A percentile compares a stretch with the other conserved stretches of the same genome.
phyloP scores from a whole-genome alignment of 1,139 yeast species.

The Geotrichum restrictum region DNA sequence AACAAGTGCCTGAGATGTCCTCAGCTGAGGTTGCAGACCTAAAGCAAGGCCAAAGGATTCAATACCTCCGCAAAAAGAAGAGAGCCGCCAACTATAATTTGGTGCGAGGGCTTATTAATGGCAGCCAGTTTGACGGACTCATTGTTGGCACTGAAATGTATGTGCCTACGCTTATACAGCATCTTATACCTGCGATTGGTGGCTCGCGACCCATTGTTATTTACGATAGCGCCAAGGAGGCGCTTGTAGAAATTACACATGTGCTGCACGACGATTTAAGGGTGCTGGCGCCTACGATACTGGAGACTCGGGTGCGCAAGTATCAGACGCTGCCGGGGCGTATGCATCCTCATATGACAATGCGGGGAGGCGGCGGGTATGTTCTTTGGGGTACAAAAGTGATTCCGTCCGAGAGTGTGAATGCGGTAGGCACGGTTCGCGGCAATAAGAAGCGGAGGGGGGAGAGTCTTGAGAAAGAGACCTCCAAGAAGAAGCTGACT shows the following conservation, averaged over 20 bases:
- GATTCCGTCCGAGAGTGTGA: conserved; percentile 58
- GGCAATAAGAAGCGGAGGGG: conserved; percentile 30
- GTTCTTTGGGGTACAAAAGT: conserved; percentile 77
- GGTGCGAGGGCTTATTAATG: conserved; percentile 51
- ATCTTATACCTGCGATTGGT: conserved; percentile 60
- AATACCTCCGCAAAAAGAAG: conserved; percentile 62
- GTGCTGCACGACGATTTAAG: conserved; percentile 60
- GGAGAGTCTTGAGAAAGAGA: conserved; percentile 3
- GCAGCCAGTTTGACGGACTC: conserved; percentile 69
- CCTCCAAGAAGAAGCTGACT: background rate
- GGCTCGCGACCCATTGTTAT: conserved; percentile 87
- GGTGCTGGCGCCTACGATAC: conserved; percentile 75
- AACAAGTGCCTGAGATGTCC: conserved; percentile 44
- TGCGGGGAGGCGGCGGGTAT: conserved; percentile 90
- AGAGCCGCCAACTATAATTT: conserved; percentile 47
- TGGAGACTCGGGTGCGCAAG: conserved; percentile 77
- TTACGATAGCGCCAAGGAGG: conserved; percentile 77
- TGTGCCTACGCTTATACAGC: conserved; percentile 60
- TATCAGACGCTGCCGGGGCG: conserved; percentile 93
- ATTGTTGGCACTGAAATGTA: conserved; percentile 70
- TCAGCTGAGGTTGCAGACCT: conserved; percentile 51
- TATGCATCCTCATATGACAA: conserved; percentile 92
- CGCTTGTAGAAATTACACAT: conserved; percentile 68
- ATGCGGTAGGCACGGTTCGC: conserved; percentile 38
- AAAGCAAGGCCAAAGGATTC: conserved; percentile 59